Evolutionary conservation across 1,139 yeast species (phyloP).

Genomic region (Suhomyces chickasaworum): DNA sequence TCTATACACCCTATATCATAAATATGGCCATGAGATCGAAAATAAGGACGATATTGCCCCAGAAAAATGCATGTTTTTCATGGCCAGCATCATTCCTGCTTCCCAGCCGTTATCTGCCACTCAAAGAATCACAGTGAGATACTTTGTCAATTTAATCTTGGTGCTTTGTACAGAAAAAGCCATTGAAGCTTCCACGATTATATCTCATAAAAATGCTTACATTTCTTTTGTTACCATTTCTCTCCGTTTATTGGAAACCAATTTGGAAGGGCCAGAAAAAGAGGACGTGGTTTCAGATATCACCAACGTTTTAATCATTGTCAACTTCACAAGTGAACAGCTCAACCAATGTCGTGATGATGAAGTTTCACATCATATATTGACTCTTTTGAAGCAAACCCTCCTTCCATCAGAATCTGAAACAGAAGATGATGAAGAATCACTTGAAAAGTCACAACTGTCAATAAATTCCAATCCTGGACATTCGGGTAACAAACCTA

Average conservation of each 20-base stretch:
- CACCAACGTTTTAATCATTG: slow-evolving; percentile 7
- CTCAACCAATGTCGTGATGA: background rate
- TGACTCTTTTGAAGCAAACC: background rate
- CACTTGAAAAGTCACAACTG: background rate
- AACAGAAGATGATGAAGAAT: background rate
- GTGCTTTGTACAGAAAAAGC: slow-evolving; percentile 5
- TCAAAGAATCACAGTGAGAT: slow-evolving; percentile 5
- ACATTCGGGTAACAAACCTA: no score
- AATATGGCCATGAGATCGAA: slow-evolving; percentile 17
- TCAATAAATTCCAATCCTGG: background rate
- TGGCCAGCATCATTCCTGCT: background rate
- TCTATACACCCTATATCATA: slow-evolving; percentile 29
- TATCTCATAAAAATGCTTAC: slow-evolving; percentile 1
- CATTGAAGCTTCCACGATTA: background rate
- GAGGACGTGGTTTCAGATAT: slow-evolving; percentile 6
- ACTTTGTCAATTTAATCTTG: slow-evolving; percentile 10
- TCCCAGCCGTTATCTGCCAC: background rate
- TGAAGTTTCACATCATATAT: background rate
- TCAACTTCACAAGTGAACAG: slow-evolving; percentile 3
- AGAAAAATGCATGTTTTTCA: slow-evolving; percentile 4
- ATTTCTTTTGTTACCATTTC: background rate
- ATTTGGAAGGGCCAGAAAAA: slow-evolving; percentile 4
- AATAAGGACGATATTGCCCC: background rate
- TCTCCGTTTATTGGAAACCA: background rate
- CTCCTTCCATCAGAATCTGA: slow-evolving; percentile 1